A percentile compares a stretch with the other conserved stretches of the same genome.
Evolutionary conservation across 1,139 yeast species (phyloP).

Genomic region (Suhomyces choctaworum): DNA sequence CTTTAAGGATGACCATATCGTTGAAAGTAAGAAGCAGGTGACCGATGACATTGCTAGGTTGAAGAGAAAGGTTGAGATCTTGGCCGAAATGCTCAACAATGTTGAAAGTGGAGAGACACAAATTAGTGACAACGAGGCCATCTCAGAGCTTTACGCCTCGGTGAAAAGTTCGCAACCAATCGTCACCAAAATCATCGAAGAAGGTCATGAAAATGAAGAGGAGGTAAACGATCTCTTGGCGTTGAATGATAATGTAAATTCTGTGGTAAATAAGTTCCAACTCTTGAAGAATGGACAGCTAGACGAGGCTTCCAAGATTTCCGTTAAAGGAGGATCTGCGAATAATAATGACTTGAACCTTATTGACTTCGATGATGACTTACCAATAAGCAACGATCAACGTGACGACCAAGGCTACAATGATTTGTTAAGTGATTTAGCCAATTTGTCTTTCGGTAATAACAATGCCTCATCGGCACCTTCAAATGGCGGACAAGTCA

Average conservation of each 20-base stretch:
- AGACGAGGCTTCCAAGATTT: constrained; percentile 59
- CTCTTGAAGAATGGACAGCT: constrained; percentile 65
- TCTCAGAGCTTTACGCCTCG: constrained; percentile 74
- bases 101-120: constrained; percentile 49
- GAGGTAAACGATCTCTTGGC: constrained; percentile 65
- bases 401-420: constrained; percentile 53
- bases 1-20: constrained; percentile 75
- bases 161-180: constrained; percentile 87
- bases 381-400: constrained; percentile 38
- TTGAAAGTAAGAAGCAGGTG: constrained; percentile 72
- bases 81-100: constrained; percentile 79
- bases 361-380: constrained; percentile 71
- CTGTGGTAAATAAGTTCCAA: constrained; percentile 66
- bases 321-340: constrained; percentile 33
- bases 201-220: constrained; percentile 65
- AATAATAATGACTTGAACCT: constrained; percentile 54
- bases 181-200: constrained; percentile 77
- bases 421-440: constrained; percentile 72
- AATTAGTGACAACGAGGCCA: constrained; percentile 67
- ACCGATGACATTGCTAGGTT: constrained; percentile 83
- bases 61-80: constrained; percentile 83
- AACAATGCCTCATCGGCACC: constrained; percentile 14
- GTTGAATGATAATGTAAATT: constrained; percentile 76
- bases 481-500: constrained; percentile 26
- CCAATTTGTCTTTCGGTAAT: constrained; percentile 54